A percentile compares a stretch with the other conserved stretches of the same genome.
These are phyloP conservation scores for Ophiobolus disseminans DNA, from an alignment of 2,329 filamentous ascomycete species.

Conservation along the genomic window DNA sequence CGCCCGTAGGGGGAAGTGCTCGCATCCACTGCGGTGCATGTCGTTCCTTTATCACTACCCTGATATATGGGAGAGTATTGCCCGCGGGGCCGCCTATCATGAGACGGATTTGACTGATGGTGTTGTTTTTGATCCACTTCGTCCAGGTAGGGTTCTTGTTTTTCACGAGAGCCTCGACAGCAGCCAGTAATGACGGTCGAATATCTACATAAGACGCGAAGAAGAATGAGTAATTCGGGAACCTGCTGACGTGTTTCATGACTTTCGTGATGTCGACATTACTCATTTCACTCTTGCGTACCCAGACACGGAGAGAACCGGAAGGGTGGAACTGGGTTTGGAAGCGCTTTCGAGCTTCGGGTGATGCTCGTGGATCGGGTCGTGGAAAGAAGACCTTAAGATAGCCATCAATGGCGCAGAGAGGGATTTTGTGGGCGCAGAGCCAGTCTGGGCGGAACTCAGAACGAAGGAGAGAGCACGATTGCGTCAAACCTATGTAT, in stretches of 20 bases:
- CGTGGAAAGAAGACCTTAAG: conserved; percentile 29
- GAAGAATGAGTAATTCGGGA: conserved; percentile 21
- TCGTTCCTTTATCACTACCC: conserved; percentile 24
- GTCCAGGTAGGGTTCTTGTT: conserved; percentile 22
- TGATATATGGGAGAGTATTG: background rate
- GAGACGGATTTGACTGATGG: conserved; percentile 22
- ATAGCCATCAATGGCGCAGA: conserved; percentile 23
- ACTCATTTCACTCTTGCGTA: conserved; percentile 13
- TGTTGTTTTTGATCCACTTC: conserved; percentile 9
- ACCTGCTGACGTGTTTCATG: conserved; percentile 24
- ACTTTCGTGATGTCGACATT: conserved; percentile 17
- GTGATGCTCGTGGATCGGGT: background rate
- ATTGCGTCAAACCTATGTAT: conserved; percentile 30
- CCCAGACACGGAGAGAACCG: conserved; percentile 18
- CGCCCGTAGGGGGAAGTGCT: background rate
- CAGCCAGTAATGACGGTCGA: background rate
- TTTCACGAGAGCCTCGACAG: conserved; percentile 18
- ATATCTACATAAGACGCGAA: background rate
- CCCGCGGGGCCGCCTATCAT: background rate
- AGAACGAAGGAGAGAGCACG: conserved; percentile 26
- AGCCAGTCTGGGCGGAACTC: conserved; percentile 39
- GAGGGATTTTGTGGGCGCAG: conserved; percentile 24
- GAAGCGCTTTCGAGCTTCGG: conserved; percentile 5
- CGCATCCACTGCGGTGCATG: conserved; percentile 29
- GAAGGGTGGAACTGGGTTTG: conserved; percentile 8